Base-by-base conservation (phyloP, 768 basidiomycete genomes). In the Gymnopilus junonius region DNA sequence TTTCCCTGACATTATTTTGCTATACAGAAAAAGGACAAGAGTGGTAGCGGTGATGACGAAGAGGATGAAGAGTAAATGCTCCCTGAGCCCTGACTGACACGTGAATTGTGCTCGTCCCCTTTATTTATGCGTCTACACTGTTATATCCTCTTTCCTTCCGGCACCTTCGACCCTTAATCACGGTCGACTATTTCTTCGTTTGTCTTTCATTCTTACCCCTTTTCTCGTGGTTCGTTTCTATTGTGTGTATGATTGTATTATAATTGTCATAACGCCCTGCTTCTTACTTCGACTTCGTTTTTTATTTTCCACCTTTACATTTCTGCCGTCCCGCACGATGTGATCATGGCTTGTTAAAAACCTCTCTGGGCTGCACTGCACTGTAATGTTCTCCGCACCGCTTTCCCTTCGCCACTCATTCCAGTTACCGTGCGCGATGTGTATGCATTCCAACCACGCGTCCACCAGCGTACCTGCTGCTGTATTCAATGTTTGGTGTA, bases 31-130 rank as follows among this genome's bases (percentile, higher is more conserved):
- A 69, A 71, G 51, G 69, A 71, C 67, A 73, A 74, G 58, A 42
- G 40, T 42, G 70, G 68, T 40, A 70, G 73, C 55, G 73, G 73
- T 50, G 75, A 68, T 53, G 77, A 78, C n/a, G 75, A 73, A 21
- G 76, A 77, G 5, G 75, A 74, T 37, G 76, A 77, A n/a, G 75
- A 75, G 50, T 75, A 73, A 73, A 69, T 54, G 58, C 34, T 55
- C 27, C 31, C n/a, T 27, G 8, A 32, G 23, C 31, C 31, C 14
- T 39, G 37, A 31, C 20, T 39, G 15, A 39, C 50, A 48, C 48
- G 7, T 17, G 48, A 34, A 20, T 31, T 25, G 59, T 31, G 39
- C 59, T 39, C 37, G 46, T 20, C 53, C 27, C 48, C 34, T 25
- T 43, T 50, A 29, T 45, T 62, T 48, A 46, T 48, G 37, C 37